Conservation (phyloP, 441 rosid genomes). For the Dalechampia spathulata region DNA sequence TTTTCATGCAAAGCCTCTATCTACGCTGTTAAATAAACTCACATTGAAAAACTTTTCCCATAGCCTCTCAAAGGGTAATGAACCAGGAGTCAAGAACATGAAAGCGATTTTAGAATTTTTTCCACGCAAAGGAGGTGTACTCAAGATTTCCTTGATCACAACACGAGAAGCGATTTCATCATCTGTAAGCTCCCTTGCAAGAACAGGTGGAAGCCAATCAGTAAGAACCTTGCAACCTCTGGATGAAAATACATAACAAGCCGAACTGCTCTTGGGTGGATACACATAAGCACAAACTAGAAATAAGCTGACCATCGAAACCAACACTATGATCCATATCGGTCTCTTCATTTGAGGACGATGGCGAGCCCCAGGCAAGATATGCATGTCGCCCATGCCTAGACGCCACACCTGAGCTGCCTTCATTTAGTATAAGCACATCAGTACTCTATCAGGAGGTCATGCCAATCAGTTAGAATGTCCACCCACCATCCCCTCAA, state of each 20-base stretch:
- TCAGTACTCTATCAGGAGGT: slow-evolving; percentile 20
- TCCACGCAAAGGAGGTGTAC: slow-evolving; percentile 36
- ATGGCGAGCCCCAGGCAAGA: slow-evolving; percentile 55
- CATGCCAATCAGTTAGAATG: slow-evolving; percentile 11
- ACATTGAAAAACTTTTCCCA: slow-evolving; percentile 87
- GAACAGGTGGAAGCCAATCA: slow-evolving; percentile 86
- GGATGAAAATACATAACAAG: slow-evolving; percentile 65
- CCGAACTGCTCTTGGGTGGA: slow-evolving; percentile 49
- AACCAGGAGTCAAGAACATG: slow-evolving; percentile 83
- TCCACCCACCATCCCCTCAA: slow-evolving; percentile 7
- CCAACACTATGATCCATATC: slow-evolving; percentile 52
- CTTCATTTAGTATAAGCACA: slow-evolving; percentile 44
- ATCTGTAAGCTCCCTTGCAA: slow-evolving; percentile 61
- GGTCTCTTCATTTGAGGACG: slow-evolving; percentile 74
- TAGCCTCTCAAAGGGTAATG: slow-evolving; percentile 90
- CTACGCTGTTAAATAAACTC: slow-evolving; percentile 22
- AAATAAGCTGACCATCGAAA: slow-evolving; percentile 68
- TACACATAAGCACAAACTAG: slow-evolving; percentile 64
- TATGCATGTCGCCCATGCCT: slow-evolving; percentile 70
- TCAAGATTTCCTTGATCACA: slow-evolving; percentile 61
- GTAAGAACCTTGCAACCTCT: slow-evolving; percentile 62
- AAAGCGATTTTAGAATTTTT: slow-evolving; percentile 73
- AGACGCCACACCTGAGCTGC: slow-evolving; percentile 50
- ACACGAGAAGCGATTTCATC: slow-evolving; percentile 72
- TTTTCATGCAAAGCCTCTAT: no score